A percentile compares a stretch with the other conserved stretches of the same genome.
Evolutionary conservation across 176 grass and related monocot genomes (phyloP).

Genomic region (Neostapfia colusana): DNA sequence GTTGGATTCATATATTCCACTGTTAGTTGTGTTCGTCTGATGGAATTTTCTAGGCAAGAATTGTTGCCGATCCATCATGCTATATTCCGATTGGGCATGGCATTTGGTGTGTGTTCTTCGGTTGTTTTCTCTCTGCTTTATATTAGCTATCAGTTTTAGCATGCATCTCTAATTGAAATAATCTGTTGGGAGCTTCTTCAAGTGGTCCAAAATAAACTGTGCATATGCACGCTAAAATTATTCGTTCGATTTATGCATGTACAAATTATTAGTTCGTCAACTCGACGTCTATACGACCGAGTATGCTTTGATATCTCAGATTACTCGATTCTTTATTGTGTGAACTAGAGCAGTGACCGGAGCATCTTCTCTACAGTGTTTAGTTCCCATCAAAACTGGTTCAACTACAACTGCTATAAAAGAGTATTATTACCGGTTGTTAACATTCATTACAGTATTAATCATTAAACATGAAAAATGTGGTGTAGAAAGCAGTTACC

Average conservation of each 20-base stretch:
- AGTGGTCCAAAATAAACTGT: background rate
- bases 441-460: too few relatives aligned
- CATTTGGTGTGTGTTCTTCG: slow-evolving; percentile 33
- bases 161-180: slow-evolving; percentile 2
- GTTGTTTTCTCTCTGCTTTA: background rate
- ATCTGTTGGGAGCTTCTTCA: background rate
- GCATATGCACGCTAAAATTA: slow-evolving; percentile 31
- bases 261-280: too few relatives aligned
- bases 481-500: too few relatives aligned
- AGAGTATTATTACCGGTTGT: too few relatives aligned
- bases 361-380: too few relatives aligned
- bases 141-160: background rate
- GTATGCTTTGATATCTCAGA: too few relatives aligned
- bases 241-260: background rate
- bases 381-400: too few relatives aligned
- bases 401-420: too few relatives aligned
- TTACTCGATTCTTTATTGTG: too few relatives aligned
- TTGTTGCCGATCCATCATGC: slow-evolving; percentile 7
- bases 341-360: too few relatives aligned
- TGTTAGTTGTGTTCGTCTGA: slow-evolving; percentile 7
- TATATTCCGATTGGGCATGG: slow-evolving; percentile 18
- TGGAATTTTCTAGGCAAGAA: slow-evolving; percentile 21
- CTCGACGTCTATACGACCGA: too few relatives aligned
- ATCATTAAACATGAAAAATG: too few relatives aligned
- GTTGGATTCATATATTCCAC: background rate